Evolutionary conservation across 1,284 basidiomycete genomes (phyloP), one percentile per base, ranked within the genome.

Genomic region (Volvariella volvacea): DNA sequence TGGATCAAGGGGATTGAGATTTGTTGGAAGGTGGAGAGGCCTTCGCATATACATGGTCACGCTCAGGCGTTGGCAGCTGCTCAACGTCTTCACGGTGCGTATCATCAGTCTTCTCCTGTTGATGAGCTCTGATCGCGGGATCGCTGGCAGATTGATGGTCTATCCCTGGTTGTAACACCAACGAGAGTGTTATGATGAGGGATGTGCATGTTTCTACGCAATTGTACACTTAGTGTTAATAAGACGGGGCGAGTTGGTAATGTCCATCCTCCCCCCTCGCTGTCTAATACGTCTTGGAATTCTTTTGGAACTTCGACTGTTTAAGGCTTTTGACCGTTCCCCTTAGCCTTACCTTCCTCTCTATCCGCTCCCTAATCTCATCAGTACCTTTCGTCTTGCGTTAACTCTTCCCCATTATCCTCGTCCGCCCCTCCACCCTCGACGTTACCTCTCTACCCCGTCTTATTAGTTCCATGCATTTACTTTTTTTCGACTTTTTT

Each of bases 1-100:
- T 99, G 94, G 94, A 67, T 97, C 48, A 64, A 76, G 63, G 62
- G 70, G 15, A 85, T 96, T 51, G 82, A 92, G 62, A 76, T 89
- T 14, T 90, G 87, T 59, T 74, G 84, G 61, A 64, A 70, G 42
- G 74, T 73, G 41, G 56, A 66, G 48, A 70, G 74, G 49, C 78
- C 86, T 45, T 70, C 67, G 22, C 86, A 89, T 62, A 71, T 86
- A 31, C 86, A 89, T 62, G 75, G 74, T 12, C 67, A 76, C 61
- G 80, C 81, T 28, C 66, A 72, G 53, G 70, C 74, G 50, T 66
- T 78, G 58, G 70, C 70, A 22, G 54, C 55, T 52, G 59, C 58
- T n/a, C 34, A 36, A 12, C 25, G 60, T 45, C 44, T 44, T 39
- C 49, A 51, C 9, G 39, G 41, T 42, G 22, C 31, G 42, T 43